Evolutionary conservation across 2,329 filamentous ascomycete species (phyloP).

Genomic region (Lanzia echinophila): DNA sequence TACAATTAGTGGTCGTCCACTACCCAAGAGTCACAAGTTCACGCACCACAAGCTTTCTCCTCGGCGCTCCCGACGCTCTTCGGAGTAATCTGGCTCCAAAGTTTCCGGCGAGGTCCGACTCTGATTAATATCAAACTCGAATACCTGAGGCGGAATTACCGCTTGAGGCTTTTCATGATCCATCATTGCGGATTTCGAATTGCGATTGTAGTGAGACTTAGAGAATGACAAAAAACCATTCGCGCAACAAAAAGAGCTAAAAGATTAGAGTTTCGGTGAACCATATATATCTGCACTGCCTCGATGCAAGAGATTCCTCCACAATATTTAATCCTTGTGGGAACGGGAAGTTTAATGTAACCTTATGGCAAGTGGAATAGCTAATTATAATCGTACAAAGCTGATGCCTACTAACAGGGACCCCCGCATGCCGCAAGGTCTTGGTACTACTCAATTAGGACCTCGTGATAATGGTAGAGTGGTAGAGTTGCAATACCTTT

Average conservation of each 20-base stretch:
- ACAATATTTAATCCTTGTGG: slow-evolving; percentile 3
- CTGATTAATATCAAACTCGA: slow-evolving; percentile 18
- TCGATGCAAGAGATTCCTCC: slow-evolving; percentile 5
- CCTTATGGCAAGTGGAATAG: background rate
- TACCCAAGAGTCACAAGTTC: background rate
- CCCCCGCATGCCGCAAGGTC: background rate
- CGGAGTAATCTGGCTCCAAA: slow-evolving; percentile 20
- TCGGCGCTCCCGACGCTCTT: slow-evolving; percentile 22
- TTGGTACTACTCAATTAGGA: background rate
- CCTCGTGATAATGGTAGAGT: too few relatives aligned
- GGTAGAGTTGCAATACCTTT: too few relatives aligned
- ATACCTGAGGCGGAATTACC: slow-evolving; percentile 20
- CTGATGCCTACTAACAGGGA: slow-evolving; percentile 1
- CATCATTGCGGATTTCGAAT: slow-evolving; percentile 13
- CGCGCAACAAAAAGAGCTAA: background rate
- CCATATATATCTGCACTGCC: slow-evolving; percentile 9
- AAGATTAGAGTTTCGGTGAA: background rate
- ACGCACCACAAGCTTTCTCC: slow-evolving; percentile 27
- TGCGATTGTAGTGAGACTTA: background rate
- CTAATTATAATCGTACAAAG: slow-evolving; percentile 7
- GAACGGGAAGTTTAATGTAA: slow-evolving; percentile 5
- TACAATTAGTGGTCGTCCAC: slow-evolving; percentile 9
- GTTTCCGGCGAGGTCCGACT: slow-evolving; percentile 16
- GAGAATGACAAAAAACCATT: background rate
- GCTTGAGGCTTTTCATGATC: slow-evolving; percentile 27